Base-by-base conservation (phyloP, 1,284 basidiomycete species). In the Singerocomus rubriflavus region DNA sequence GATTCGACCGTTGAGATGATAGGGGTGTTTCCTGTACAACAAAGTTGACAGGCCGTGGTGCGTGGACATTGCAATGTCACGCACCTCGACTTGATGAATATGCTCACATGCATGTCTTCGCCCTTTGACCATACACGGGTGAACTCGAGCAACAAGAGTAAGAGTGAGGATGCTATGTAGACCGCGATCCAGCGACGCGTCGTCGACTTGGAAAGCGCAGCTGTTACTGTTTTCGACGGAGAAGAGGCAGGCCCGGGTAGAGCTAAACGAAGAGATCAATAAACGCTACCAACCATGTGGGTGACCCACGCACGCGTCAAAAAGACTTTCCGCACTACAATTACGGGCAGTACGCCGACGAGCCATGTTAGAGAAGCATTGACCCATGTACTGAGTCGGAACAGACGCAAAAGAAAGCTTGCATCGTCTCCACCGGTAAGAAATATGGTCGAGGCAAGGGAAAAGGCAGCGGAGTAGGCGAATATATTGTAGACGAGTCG, bases 41-140 rank as follows among this genome's bases (percentile, higher is more conserved):
- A 11, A 16, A 8, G 21, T 17, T 42, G 21, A 29, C 46, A 45
- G 25, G 29, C n/a, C 39, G 31, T 36, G 1, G 13, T 14, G 12
- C 21, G 27, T 17, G 27, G 30, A 9, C 21, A 33, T 29, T 26
- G 27, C 7, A 10, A 34, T 26, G 10, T 34, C 36, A 67, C 74
- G 39, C 51, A 85, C 85, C 72, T 82, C 41, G 85, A 87, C 52
- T 80, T 83, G 13, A 84, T 78, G 53, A 87, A 86, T 0, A 85
- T 21, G 3, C 69, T 63, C 6, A 87, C 60, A 42, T 65, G 73
- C 10, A 75, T 66, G 53, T 79, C 75, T 1, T 64, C 61, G 3
- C 53, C 57, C 44, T 73, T 70, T 12, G 50, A 46, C 53, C 46
- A 55, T 21, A 48, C 51, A 44, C 73, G 71, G 0, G 71, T 61